Evolutionary conservation across 495 filamentous ascomycete genomes (phyloP).

Genomic region (Tirmania nivea): DNA sequence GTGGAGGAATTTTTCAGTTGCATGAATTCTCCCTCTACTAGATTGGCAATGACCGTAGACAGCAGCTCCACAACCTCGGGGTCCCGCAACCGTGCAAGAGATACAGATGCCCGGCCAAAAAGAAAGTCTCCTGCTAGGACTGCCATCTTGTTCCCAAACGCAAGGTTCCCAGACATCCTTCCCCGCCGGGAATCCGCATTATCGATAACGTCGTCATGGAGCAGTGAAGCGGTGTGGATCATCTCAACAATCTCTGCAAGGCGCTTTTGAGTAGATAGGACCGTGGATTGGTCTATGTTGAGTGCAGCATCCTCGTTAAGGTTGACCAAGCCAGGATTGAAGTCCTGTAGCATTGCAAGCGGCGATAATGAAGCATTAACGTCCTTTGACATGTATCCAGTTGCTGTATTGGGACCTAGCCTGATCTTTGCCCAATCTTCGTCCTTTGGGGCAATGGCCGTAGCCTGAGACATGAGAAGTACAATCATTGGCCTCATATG

Average conservation of each 20-base stretch:
- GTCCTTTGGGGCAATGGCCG: constrained; percentile 50
- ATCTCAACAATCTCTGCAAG: constrained; percentile 92
- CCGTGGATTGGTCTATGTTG: constrained; percentile 29
- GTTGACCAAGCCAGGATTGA: constrained; percentile 43
- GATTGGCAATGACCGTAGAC: constrained; percentile 87
- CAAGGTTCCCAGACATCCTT: constrained; percentile 67
- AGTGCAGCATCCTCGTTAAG: constrained; percentile 24
- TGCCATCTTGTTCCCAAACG: constrained; percentile 97
- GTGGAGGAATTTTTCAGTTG: constrained; percentile 87
- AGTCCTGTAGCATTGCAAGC: constrained; percentile 50
- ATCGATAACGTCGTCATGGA: constrained; percentile 97
- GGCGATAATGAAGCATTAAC: constrained; percentile 66
- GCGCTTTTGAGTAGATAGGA: constrained; percentile 77
- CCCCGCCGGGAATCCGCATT: constrained; percentile 65
- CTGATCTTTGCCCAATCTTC: constrained; percentile 16
- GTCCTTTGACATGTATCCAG: constrained; percentile 10
- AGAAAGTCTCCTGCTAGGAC: constrained; percentile 91
- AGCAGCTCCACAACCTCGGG: constrained; percentile 86
- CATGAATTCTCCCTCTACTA: constrained; percentile 98
- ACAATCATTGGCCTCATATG: constrained; percentile 88
- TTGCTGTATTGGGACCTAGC: neutral
- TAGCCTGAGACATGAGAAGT: constrained; percentile 86
- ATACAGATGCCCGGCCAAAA: constrained; percentile 78
- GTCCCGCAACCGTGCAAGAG: constrained; percentile 69
- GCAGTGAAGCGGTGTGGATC: constrained; percentile 85